Conservation (phyloP, 2,329 filamentous ascomycete genomes). For the Cytospora mali region DNA sequence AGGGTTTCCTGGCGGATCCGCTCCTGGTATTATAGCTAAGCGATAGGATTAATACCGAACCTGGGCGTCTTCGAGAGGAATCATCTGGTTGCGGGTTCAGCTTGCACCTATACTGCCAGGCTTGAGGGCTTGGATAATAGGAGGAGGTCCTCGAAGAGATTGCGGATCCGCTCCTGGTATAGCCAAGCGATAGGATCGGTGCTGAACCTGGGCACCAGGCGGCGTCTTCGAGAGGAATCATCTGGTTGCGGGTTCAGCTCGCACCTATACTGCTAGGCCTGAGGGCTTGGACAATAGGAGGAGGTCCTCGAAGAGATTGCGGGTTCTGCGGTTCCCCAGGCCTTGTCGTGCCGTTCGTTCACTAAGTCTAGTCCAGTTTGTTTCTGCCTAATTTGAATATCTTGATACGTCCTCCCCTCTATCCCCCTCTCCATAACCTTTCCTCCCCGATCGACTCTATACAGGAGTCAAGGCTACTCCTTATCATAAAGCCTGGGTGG, state of each 20-base stretch:
- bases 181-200: not conserved
- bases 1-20: not conserved
- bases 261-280: not conserved
- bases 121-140: not conserved
- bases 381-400: not conserved
- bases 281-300: not conserved
- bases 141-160: not conserved
- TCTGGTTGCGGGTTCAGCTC: not conserved
- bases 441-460: not conserved
- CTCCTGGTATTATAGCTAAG: not conserved
- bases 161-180: not conserved
- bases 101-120: not conserved
- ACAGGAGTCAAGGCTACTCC: not conserved
- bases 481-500: conserved; percentile 2
- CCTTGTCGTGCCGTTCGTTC: not conserved
- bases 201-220: not conserved
- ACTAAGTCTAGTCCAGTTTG: no score
- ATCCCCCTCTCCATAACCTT: not conserved
- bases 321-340: not conserved
- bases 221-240: not conserved
- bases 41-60: not conserved
- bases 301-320: not conserved
- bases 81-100: not conserved
- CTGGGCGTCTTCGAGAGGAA: not conserved
- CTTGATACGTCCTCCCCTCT: not conserved